Percentiles rank a stretch among this genome's conserved stretches.
Conservation (phyloP, 2,329 filamentous ascomycete genomes). For the Mycosphaerelloides madeirae region DNA sequence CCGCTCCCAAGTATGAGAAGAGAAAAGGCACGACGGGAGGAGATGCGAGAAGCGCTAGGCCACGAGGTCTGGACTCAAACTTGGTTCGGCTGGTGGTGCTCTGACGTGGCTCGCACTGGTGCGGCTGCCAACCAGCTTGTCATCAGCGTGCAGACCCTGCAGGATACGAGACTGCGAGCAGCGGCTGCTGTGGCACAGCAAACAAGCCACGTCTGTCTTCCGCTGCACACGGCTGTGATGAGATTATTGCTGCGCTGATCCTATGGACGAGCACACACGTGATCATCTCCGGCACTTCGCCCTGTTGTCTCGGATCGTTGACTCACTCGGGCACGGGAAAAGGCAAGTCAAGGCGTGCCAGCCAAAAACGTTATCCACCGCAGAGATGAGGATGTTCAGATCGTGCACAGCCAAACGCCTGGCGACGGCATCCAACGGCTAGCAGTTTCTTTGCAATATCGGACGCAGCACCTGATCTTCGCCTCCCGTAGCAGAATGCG, state of each 20-base stretch:
- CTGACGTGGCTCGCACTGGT: conserved; percentile 16
- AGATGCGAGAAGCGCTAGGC: conserved; percentile 15
- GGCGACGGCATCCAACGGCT: not conserved
- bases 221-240: conserved; percentile 10
- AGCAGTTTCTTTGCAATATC: conserved; percentile 11
- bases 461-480: conserved; percentile 13
- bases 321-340: not conserved
- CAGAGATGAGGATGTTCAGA: conserved; percentile 11
- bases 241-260: not conserved
- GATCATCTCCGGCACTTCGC: conserved; percentile 2
- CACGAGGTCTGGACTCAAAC: conserved; percentile 17
- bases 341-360: not conserved
- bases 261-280: conserved; percentile 1
- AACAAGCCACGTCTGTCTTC: not conserved
- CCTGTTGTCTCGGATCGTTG: conserved; percentile 8
- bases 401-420: conserved; percentile 7
- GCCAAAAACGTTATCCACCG: conserved; percentile 1
- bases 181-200: no score
- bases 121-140: conserved; percentile 3
- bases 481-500: not conserved
- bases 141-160: conserved; percentile 9
- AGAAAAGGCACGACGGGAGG: no score
- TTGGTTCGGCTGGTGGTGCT: conserved; percentile 9
- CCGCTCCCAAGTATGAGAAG: not conserved
- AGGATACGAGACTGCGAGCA: conserved; percentile 1